Conservation (phyloP, 768 basidiomycete genomes). For the Mycena floridula region DNA sequence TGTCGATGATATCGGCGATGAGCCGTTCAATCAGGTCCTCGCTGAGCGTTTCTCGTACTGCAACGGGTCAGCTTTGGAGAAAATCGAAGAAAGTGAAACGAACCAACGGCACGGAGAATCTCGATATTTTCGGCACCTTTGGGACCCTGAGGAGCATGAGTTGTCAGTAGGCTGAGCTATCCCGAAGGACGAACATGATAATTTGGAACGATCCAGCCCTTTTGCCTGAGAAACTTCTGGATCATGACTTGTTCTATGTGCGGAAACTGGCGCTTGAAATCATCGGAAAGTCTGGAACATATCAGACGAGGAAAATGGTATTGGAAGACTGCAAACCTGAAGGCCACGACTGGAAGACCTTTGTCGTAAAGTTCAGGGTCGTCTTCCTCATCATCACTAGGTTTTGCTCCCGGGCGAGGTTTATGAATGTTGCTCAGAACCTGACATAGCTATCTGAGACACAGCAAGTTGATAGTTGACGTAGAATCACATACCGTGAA, state of each 20-base stretch:
- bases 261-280: conserved; percentile 45
- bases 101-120: conserved; percentile 56
- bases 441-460: conserved; percentile 12
- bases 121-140: conserved; percentile 44
- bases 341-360: conserved; percentile 59
- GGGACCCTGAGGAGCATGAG: conserved; percentile 30
- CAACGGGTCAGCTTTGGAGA: no score
- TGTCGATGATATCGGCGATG: conserved; percentile 42
- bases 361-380: conserved; percentile 41
- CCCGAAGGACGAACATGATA: conserved; percentile 31
- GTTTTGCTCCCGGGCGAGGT: conserved; percentile 8
- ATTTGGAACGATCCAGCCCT: conserved; percentile 61
- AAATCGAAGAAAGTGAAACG: no score
- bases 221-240: conserved; percentile 39
- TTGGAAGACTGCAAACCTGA: conserved; percentile 26
- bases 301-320: conserved; percentile 9
- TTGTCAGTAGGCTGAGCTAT: neutral
- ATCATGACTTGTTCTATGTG: conserved; percentile 49
- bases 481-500: conserved; percentile 27
- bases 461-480: neutral
- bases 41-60: conserved; percentile 49
- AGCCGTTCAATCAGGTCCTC: conserved; percentile 46
- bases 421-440: conserved; percentile 45
- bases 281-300: conserved; percentile 37
- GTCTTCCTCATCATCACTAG: conserved; percentile 25